Conservation (phyloP, 768 basidiomycete genomes). For the Tylopilus rubrobrunneus region DNA sequence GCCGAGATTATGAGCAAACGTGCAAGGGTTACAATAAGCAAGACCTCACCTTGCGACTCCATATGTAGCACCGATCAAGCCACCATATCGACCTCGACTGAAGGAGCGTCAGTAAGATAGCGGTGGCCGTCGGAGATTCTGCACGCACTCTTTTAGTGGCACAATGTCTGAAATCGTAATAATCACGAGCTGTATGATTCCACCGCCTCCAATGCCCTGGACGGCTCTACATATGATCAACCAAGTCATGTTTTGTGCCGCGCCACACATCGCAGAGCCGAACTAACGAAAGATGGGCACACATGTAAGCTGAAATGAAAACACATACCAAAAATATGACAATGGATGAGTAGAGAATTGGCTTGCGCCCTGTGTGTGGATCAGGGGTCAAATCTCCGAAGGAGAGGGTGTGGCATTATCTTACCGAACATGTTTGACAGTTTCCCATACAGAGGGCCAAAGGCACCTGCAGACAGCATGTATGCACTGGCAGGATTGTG, state of each 20-base stretch:
- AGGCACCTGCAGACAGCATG: conserved; percentile 61
- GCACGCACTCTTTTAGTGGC: conserved; percentile 64
- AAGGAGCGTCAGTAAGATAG: conserved; percentile 16
- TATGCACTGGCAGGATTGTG: conserved; percentile 53
- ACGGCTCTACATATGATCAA: conserved; percentile 72
- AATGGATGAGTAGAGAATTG: conserved; percentile 64
- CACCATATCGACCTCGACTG: conserved; percentile 77
- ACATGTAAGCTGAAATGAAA: too few species aligned
- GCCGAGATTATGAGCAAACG: not conserved
- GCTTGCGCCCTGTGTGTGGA: conserved; percentile 55
- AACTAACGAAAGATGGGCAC: conserved; percentile 38
- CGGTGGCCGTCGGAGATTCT: not conserved
- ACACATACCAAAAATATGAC: conserved; percentile 58
- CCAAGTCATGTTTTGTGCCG: conserved; percentile 77
- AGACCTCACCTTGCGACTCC: conserved; percentile 50
- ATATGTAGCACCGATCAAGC: conserved; percentile 74
- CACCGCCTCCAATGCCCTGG: conserved; percentile 82
- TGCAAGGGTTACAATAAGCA: not conserved
- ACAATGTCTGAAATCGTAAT: conserved; percentile 85
- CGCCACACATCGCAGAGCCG: conserved; percentile 78
- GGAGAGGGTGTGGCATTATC: not conserved
- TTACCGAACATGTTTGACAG: conserved; percentile 56
- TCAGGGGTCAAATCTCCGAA: conserved; percentile 18
- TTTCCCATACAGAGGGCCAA: conserved; percentile 76
- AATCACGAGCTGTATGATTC: conserved; percentile 70